These are phyloP conservation scores for Sphagnum tenellum DNA, from an alignment of 225 moss, liverwort and hornwort genomes.

Conservation along the genomic window DNA sequence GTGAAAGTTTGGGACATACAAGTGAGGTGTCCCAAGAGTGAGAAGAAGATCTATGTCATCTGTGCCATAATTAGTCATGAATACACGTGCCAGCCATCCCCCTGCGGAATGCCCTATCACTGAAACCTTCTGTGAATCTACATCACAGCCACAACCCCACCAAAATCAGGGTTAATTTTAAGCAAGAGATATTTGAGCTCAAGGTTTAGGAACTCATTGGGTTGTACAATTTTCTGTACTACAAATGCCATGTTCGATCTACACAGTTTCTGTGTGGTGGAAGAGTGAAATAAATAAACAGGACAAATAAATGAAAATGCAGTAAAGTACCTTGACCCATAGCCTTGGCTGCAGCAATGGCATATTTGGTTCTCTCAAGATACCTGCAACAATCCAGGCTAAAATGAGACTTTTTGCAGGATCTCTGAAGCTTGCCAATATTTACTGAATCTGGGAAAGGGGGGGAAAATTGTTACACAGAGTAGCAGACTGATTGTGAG, in stretches of 20 bases:
- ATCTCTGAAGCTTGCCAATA: no score
- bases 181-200: no score
- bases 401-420: no score
- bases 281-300: no score
- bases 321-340: constrained; percentile 34
- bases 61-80: constrained; percentile 81
- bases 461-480: no score
- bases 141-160: constrained; percentile 1
- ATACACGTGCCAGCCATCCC: constrained; percentile 97
- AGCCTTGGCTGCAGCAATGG: constrained; percentile 59
- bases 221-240: no score
- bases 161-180: constrained; percentile 1
- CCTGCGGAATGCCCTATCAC: constrained; percentile 95
- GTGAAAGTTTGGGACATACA: constrained; percentile 35
- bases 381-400: constrained; percentile 43
- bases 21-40: constrained; percentile 77
- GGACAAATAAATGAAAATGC: no score
- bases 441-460: no score
- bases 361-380: constrained; percentile 53
- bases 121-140: constrained; percentile 60
- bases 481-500: no score
- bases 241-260: no score
- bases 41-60: constrained; percentile 74
- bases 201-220: no score
- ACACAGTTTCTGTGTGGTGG: no score